These are phyloP conservation scores for Phytophthora constricta DNA, from an alignment of 352 stramenopile species.

Conservation along the genomic window DNA sequence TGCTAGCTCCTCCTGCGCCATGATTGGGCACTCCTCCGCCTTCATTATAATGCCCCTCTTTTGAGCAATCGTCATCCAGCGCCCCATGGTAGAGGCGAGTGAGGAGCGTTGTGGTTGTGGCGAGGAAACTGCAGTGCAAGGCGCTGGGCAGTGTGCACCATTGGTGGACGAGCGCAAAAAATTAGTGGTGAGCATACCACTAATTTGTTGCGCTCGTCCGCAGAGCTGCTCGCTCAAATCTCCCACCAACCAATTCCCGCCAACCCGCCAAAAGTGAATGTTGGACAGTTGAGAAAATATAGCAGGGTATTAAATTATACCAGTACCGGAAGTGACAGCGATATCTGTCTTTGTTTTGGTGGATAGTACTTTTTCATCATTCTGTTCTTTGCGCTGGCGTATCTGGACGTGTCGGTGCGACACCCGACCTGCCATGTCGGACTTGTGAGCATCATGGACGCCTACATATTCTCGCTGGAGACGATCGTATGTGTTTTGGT, in stretches of 20 bases:
- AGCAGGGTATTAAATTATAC: not conserved
- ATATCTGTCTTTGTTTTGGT: too few species aligned
- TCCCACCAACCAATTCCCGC: not conserved
- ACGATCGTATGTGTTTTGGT: constrained; percentile 81
- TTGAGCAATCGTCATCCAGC: not conserved
- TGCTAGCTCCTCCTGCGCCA: too few species aligned
- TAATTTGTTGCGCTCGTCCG: too few species aligned
- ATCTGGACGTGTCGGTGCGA: constrained; percentile 70
- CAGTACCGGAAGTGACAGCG: too few species aligned
- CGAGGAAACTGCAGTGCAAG: not conserved
- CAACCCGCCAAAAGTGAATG: not conserved
- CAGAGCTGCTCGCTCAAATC: not conserved
- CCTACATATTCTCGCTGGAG: constrained; percentile 89
- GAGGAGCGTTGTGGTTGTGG: not conserved
- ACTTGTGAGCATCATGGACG: constrained; percentile 75
- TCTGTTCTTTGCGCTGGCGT: constrained; percentile 77
- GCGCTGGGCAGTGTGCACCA: too few species aligned
- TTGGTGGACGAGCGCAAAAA: too few species aligned
- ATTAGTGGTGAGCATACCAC: not conserved
- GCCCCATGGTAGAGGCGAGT: not conserved
- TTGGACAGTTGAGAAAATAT: not conserved
- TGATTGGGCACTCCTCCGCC: too few species aligned
- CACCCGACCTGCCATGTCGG: constrained; percentile 77
- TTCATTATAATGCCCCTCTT: not conserved
- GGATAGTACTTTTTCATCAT: constrained; percentile 83